Evolutionary conservation across 495 filamentous ascomycete genomes (phyloP), one percentile per base, ranked within the genome.

Genomic region (Alectoria sarmentosa): DNA sequence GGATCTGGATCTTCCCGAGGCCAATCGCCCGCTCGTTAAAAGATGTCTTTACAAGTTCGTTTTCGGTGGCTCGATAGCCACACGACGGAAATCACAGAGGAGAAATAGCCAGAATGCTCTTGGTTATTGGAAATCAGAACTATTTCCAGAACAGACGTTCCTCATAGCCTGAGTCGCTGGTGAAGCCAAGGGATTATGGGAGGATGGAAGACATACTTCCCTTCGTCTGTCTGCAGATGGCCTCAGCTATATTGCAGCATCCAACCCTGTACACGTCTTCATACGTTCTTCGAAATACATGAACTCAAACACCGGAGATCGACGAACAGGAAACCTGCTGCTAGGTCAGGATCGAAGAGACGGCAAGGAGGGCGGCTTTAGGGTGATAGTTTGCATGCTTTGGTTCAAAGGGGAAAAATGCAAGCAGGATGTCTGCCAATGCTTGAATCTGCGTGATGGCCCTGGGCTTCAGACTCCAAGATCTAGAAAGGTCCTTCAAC

Each of bases 21-120:
- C 92, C 92, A 49, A 84, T 80, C 1, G 92, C 92, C 4, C 92
- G 92, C 77, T 97, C 91, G 81, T 96, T 96, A 82, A 97, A 93
- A 68, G 92, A 92, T 90, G 96, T 96, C 74, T 96, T 96, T 68
- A 96, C 88, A 9, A 86, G 71, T 56, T 90, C 86, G 75, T 89
- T 88, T n/a, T 86, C 83, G 2, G 85, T 88, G 17, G 90, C 84
- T n/a, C n/a, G n/a, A n/a, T n/a, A n/a, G n/a, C n/a, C n/a, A n/a
- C 90, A 96, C 94, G 69, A 96, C 92, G 67, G n/a, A n/a, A n/a
- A 96, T 88, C 34, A 96, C 79, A 7, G 92, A 90, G 19, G 87
- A 90, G 82, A 87, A 96, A 67, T 94, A 71, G 91, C 0, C 95
- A 80, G 84, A 89, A 72, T 96, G 89, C 66, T 91, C 81, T 65